phyloP scores from a whole-genome alignment of 148 eudicot species.

The Bassia scoparia region DNA sequence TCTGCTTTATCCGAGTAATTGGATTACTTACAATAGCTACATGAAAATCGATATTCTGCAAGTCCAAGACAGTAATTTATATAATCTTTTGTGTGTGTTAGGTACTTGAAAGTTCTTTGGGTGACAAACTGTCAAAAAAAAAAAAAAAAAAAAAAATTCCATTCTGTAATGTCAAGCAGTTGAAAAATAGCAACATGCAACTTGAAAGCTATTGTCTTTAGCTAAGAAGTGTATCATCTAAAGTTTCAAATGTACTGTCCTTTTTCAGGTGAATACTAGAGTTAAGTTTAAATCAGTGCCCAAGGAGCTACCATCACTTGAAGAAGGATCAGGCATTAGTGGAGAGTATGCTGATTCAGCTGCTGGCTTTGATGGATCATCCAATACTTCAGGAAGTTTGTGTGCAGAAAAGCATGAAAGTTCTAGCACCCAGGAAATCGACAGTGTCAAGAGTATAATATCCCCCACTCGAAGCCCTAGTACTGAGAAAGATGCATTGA shows the following conservation, averaged over 20 bases:
- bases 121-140: too few relatives aligned
- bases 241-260: constrained; percentile 4
- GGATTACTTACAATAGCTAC: too few relatives aligned
- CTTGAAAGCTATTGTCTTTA: background rate
- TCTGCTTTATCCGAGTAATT: too few relatives aligned
- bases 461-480: constrained; percentile 43
- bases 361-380: constrained; percentile 65
- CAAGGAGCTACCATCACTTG: constrained; percentile 69
- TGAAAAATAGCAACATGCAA: background rate
- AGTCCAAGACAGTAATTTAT: too few relatives aligned
- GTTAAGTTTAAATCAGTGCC: constrained; percentile 50
- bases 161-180: background rate
- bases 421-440: constrained; percentile 58
- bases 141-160: too few relatives aligned
- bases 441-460: constrained; percentile 60
- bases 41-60: too few relatives aligned
- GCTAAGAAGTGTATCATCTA: background rate
- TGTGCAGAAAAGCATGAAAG: constrained; percentile 70
- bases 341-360: constrained; percentile 62
- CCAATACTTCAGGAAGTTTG: constrained; percentile 73
- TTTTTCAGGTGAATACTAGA: constrained; percentile 50
- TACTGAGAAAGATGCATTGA: constrained; percentile 44
- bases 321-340: constrained; percentile 52
- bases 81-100: too few relatives aligned
- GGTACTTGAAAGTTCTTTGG: too few relatives aligned